phyloP scores from a whole-genome alignment of 495 filamentous ascomycete species.

The Cercophora scortea region DNA sequence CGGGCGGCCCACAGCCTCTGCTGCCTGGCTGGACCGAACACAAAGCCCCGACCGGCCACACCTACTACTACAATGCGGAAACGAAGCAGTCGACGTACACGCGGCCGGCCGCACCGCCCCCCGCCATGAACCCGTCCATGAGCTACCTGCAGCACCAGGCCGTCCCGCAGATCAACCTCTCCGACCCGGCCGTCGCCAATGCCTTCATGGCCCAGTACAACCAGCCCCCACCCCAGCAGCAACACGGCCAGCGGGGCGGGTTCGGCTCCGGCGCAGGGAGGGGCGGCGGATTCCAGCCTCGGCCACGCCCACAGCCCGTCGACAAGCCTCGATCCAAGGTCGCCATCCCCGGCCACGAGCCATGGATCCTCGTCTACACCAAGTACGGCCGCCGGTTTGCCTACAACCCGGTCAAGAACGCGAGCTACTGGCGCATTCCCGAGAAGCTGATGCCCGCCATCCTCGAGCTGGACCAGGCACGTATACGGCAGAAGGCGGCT shows the following conservation, averaged over 20 bases:
- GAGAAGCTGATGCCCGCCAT: slow-evolving; percentile 75
- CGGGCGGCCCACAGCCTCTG: slow-evolving; percentile 45
- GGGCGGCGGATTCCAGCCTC: slow-evolving; percentile 42
- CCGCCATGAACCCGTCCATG: slow-evolving; percentile 22
- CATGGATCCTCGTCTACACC: slow-evolving; percentile 92
- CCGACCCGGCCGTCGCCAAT: slow-evolving; percentile 36
- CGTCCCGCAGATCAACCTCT: slow-evolving; percentile 35
- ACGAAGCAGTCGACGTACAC: slow-evolving; percentile 87
- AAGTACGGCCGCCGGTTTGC: slow-evolving; percentile 83
- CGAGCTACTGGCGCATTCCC: slow-evolving; percentile 91
- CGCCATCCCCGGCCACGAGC: slow-evolving; percentile 67
- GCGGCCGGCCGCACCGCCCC: slow-evolving; percentile 44
- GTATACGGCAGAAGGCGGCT: slow-evolving; percentile 41
- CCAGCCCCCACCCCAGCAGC: slow-evolving; percentile 9
- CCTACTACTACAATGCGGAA: slow-evolving; percentile 80
- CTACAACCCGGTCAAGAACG: slow-evolving; percentile 71
- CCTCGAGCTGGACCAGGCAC: slow-evolving; percentile 55
- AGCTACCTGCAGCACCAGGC: slow-evolving; percentile 37
- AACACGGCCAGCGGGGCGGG: slow-evolving; percentile 18
- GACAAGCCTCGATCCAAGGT: slow-evolving; percentile 80
- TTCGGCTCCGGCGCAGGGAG: slow-evolving; percentile 27
- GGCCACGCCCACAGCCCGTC: slow-evolving; percentile 53
- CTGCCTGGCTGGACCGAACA: slow-evolving; percentile 87
- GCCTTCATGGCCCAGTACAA: slow-evolving; percentile 41
- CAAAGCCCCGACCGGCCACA: slow-evolving; percentile 80